These are phyloP conservation scores for Pichia sp. DNA, from an alignment of 1,139 yeast species.

Conservation along the genomic window DNA sequence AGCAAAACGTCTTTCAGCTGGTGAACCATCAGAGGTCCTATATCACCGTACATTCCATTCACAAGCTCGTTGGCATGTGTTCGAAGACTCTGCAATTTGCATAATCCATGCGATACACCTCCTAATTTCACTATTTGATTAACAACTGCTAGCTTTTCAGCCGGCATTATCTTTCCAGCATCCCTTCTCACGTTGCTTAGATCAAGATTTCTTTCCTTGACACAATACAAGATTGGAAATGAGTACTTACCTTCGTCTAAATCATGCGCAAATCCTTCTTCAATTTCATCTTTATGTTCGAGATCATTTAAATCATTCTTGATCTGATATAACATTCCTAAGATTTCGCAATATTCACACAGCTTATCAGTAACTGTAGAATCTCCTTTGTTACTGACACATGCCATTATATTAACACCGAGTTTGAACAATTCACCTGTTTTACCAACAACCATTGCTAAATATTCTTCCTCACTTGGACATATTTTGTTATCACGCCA, in stretches of 20 bases:
- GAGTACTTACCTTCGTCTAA: constrained; percentile 84
- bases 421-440: constrained; percentile 85
- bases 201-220: background rate
- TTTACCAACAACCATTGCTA: constrained; percentile 77
- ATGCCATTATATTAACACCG: constrained; percentile 52
- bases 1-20: background rate
- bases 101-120: background rate
- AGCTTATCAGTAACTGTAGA: constrained; percentile 21
- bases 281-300: background rate
- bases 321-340: constrained; percentile 78
- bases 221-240: constrained; percentile 48
- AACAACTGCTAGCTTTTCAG: background rate
- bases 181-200: background rate
- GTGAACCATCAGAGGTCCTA: background rate
- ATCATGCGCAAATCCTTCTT: constrained; percentile 82
- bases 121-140: background rate
- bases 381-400: background rate
- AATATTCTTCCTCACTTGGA: constrained; percentile 65
- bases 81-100: background rate
- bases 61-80: background rate
- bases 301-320: constrained; percentile 75
- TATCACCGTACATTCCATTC: background rate
- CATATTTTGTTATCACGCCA: constrained; percentile 70
- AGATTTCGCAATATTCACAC: constrained; percentile 61
- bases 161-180: background rate